Conservation (phyloP, 495 filamentous ascomycete genomes). For the Astrocystis sublimbata region DNA sequence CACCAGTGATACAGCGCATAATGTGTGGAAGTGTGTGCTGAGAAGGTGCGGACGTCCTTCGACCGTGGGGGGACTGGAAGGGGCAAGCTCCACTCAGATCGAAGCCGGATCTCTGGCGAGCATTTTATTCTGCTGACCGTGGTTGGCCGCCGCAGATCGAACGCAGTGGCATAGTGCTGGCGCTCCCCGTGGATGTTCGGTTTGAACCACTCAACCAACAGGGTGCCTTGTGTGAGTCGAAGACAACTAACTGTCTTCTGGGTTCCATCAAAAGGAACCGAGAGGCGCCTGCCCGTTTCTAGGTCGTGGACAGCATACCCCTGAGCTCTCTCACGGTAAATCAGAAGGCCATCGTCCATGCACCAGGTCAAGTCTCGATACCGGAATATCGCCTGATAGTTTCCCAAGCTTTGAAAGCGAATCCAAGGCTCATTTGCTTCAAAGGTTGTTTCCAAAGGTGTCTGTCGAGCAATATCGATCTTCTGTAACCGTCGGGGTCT, state of each 20-base stretch:
- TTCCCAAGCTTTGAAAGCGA: conserved; percentile 51
- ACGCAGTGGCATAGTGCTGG: conserved; percentile 67
- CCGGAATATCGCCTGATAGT: conserved; percentile 46
- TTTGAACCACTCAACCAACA: conserved; percentile 70
- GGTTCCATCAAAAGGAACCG: conserved; percentile 56
- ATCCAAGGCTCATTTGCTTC: conserved; percentile 56
- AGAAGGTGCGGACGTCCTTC: conserved; percentile 66
- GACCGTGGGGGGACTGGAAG: conserved; percentile 60
- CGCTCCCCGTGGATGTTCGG: conserved; percentile 54
- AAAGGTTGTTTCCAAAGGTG: conserved; percentile 28
- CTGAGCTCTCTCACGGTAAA: conserved; percentile 49
- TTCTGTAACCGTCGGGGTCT: conserved; percentile 53
- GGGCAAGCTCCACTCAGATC: conserved; percentile 72
- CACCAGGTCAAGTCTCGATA: conserved; percentile 60
- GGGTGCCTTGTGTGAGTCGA: conserved; percentile 55
- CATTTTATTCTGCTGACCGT: conserved; percentile 19
- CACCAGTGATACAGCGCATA: conserved; percentile 71
- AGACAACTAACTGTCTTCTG: conserved; percentile 60
- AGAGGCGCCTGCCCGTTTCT: conserved; percentile 41
- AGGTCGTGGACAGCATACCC: conserved; percentile 58
- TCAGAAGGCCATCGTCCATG: conserved; percentile 54
- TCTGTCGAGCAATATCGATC: conserved; percentile 33
- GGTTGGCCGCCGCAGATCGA: conserved; percentile 46
- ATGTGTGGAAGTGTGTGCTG: conserved; percentile 60
- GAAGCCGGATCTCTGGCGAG: conserved; percentile 52